phyloP scores from a whole-genome alignment of 2,329 filamentous ascomycete species.

The Microcera coccophila region DNA sequence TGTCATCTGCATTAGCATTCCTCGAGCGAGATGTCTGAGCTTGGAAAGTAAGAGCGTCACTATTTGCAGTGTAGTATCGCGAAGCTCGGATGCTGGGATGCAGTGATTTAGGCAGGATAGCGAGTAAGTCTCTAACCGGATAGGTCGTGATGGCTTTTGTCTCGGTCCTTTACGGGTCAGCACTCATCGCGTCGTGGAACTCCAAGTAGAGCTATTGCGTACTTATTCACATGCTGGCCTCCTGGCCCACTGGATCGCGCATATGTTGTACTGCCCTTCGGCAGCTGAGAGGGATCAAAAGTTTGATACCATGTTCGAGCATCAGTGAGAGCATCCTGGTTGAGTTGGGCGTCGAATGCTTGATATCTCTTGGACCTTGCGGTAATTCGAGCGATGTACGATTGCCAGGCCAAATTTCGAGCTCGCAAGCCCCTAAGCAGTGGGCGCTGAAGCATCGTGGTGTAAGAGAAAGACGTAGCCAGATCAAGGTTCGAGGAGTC shows the following conservation, averaged over 20 bases:
- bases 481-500: too few species aligned
- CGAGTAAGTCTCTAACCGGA: constrained; percentile 44
- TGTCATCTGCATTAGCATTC: constrained; percentile 50
- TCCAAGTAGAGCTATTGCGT: constrained; percentile 14
- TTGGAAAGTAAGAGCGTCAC: constrained; percentile 52
- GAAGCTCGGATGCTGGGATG: constrained; percentile 46
- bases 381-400: constrained; percentile 5
- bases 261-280: constrained; percentile 50
- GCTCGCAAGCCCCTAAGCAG: constrained; percentile 2
- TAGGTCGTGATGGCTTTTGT: constrained; percentile 56
- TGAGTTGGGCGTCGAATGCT: constrained; percentile 48
- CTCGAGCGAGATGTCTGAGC: constrained; percentile 53
- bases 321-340: constrained; percentile 47
- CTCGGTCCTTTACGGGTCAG: constrained; percentile 50
- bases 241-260: constrained; percentile 59
- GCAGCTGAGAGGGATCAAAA: constrained; percentile 43
- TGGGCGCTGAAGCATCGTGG: constrained; percentile 16
- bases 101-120: constrained; percentile 45
- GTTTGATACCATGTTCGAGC: constrained; percentile 50
- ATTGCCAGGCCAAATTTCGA: neutral
- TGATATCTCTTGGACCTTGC: constrained; percentile 38
- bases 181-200: constrained; percentile 36
- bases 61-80: constrained; percentile 51
- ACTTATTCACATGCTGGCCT: constrained; percentile 63
- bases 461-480: neutral